Base-by-base conservation (phyloP, 306 rosid species). In the Crataegus laevigata region DNA sequence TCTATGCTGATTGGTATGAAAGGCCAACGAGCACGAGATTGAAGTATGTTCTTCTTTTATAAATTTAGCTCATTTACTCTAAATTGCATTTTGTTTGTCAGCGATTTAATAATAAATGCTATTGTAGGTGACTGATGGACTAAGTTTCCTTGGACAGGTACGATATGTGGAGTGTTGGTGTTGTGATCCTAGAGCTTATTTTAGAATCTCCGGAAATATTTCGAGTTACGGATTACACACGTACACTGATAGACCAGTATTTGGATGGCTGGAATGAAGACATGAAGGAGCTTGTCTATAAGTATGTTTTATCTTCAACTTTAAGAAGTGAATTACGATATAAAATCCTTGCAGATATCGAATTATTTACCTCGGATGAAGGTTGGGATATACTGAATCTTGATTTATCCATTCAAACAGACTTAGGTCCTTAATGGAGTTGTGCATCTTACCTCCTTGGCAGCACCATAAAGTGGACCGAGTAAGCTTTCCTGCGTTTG, bases 81-180 rank as follows among this genome's bases (percentile, higher is more conserved):
- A 68, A 52, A 28, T 43, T 74, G 34, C n/a, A 30, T 42, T 61
- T 11, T 25, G 24, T 30, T 22, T 61, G 19, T 40, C n/a, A n/a
- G n/a, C n/a, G n/a, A n/a, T n/a, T n/a, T 30, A 8, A 63, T 1
- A 4, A n/a, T 18, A 30, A 8, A 19, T 69, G 45, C n/a, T n/a
- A n/a, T n/a, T n/a, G n/a, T n/a, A n/a, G n/a, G n/a, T n/a, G n/a
- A n/a, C n/a, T n/a, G n/a, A n/a, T n/a, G n/a, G n/a, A n/a, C n/a
- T n/a, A n/a, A n/a, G n/a, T n/a, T n/a, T 3, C 40, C 17, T 74
- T 75, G 75, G 74, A 68, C 94, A 90, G 98, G 85, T 94, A 90
- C 83, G 97, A 94, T 86, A 91, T 91, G 93, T 94, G 97, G 98
- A 94, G 97, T 38, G 93, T 88, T 69, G 97, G 98, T 81, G 91